These are phyloP conservation scores for Candida anglica DNA, from an alignment of 805 yeast genomes.

Conservation along the genomic window DNA sequence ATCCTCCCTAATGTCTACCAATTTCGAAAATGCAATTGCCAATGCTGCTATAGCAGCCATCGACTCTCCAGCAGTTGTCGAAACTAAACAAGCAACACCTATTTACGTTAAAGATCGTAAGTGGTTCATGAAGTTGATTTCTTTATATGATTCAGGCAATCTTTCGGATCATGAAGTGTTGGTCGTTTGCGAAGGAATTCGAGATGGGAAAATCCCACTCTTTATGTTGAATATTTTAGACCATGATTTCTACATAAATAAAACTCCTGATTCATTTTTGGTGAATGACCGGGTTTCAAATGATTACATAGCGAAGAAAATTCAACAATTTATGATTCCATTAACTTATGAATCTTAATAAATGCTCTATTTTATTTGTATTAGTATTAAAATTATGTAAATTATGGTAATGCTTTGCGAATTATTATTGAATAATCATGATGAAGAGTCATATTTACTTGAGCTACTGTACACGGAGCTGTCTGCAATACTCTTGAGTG, in stretches of 20 bases:
- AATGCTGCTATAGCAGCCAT: constrained; percentile 30
- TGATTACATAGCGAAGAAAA: constrained; percentile 27
- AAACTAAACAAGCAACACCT: constrained; percentile 18
- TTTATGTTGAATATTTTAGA: constrained; percentile 33
- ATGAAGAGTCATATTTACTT: constrained; percentile 1
- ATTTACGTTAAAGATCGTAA: constrained; percentile 30
- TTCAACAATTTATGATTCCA: constrained; percentile 32
- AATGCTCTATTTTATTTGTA: constrained; percentile 3
- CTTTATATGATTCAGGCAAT: constrained; percentile 21
- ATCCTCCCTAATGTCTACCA: constrained; percentile 10
- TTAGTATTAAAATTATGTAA: neutral
- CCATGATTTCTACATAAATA: constrained; percentile 22
- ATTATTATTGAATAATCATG: no score
- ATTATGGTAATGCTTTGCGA: neutral
- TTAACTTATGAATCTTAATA: constrained; percentile 25
- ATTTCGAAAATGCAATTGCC: constrained; percentile 23
- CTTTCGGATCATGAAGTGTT: constrained; percentile 28
- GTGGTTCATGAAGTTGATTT: constrained; percentile 32
- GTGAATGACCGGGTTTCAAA: neutral
- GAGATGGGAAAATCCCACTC: constrained; percentile 33
- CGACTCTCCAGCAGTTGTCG: constrained; percentile 24
- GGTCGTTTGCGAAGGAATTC: constrained; percentile 30
- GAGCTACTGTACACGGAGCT: neutral
- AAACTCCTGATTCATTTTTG: constrained; percentile 14
- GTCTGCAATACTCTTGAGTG: no score